phyloP scores from a whole-genome alignment of 495 filamentous ascomycete species.

The Penicillium egyptiacum region DNA sequence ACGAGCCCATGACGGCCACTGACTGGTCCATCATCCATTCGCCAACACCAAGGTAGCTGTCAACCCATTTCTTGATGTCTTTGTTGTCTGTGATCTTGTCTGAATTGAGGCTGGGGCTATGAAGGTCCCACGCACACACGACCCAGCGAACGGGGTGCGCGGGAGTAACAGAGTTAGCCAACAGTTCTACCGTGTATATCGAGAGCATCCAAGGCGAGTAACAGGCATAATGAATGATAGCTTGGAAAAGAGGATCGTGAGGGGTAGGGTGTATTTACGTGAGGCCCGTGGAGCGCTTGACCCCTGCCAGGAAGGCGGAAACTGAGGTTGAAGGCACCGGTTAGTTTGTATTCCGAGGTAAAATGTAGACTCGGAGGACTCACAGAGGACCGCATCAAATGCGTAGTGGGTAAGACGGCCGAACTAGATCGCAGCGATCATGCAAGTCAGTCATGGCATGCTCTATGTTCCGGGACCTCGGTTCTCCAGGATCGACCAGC shows the following conservation, averaged over 20 bases:
- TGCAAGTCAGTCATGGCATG: conserved; percentile 15
- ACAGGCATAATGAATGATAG: neutral
- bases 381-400: conserved; percentile 92
- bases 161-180: conserved; percentile 36
- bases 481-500: neutral
- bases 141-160: conserved; percentile 32
- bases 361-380: conserved; percentile 28
- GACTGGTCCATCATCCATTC: conserved; percentile 99
- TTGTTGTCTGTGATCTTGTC: conserved; percentile 84
- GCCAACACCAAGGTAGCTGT: conserved; percentile 91
- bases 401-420: conserved; percentile 91
- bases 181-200: neutral
- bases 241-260: conserved; percentile 8
- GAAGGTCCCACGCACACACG: conserved; percentile 38
- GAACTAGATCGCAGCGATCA: conserved; percentile 59
- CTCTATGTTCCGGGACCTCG: neutral
- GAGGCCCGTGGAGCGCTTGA: conserved; percentile 93
- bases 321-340: conserved; percentile 49
- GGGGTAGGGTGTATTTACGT: conserved; percentile 68
- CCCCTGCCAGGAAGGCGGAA: conserved; percentile 92
- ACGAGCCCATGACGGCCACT: conserved; percentile 83
- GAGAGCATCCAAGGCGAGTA: neutral
- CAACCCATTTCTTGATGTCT: conserved; percentile 85
- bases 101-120: conserved; percentile 79
- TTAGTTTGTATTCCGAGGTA: conserved; percentile 22